Evolutionary conservation across 441 rosid species (phyloP).

Genomic region (Lagerstroemia fauriei): DNA sequence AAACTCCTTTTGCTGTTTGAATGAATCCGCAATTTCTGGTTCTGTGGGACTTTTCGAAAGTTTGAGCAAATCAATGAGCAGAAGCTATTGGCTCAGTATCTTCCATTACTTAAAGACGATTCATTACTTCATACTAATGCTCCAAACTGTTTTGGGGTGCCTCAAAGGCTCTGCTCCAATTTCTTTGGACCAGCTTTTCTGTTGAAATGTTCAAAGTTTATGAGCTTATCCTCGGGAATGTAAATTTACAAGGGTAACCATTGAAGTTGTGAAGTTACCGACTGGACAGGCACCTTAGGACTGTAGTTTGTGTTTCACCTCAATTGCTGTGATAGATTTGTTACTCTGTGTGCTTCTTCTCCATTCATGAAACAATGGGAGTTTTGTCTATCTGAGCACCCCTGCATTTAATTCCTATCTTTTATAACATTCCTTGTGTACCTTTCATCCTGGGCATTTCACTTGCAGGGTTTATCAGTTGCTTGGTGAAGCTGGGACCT

Average conservation of each 20-base stretch:
- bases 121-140: not conserved
- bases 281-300: not conserved
- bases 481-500: conserved; percentile 86
- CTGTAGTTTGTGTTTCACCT: not conserved
- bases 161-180: not conserved
- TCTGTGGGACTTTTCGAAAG: not conserved
- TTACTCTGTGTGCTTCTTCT: not conserved
- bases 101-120: not conserved
- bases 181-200: not conserved
- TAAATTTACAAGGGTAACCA: not conserved
- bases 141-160: not conserved
- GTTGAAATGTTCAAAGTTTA: not conserved
- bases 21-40: not conserved
- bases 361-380: not conserved
- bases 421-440: not conserved
- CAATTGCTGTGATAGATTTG: not conserved
- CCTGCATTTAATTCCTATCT: not conserved
- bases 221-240: not conserved
- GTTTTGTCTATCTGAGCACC: not conserved
- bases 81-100: not conserved
- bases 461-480: conserved; percentile 71
- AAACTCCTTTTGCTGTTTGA: not conserved
- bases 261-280: not conserved
- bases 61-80: not conserved
- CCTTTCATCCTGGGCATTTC: conserved; percentile 5